A percentile compares a stretch with the other conserved stretches of the same genome.
These are phyloP conservation scores for Cocos nucifera DNA, from an alignment of 176 grass and related monocot genomes.

Conservation along the genomic window DNA sequence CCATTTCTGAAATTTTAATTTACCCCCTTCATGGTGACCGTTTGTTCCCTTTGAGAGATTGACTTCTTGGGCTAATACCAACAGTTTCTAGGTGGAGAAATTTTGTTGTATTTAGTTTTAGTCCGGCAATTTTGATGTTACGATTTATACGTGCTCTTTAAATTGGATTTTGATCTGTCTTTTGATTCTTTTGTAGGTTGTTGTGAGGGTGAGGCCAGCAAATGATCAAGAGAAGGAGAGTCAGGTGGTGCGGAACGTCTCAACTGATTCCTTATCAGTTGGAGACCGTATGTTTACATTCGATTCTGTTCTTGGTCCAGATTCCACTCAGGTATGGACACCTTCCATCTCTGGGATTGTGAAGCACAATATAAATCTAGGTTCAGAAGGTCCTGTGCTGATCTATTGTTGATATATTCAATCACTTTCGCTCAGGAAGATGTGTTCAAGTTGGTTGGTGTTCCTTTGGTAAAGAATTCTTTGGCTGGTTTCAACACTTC, in stretches of 20 bases:
- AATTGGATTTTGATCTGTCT: background rate
- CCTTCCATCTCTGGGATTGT: background rate
- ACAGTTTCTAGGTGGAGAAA: too few relatives aligned
- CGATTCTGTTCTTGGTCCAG: slow-evolving; percentile 64
- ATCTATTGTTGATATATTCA: slow-evolving; percentile 7
- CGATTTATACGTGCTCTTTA: background rate
- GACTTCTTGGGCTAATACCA: too few relatives aligned
- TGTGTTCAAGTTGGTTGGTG: slow-evolving; percentile 52
- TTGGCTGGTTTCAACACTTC: slow-evolving; percentile 87
- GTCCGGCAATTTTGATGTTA: too few relatives aligned
- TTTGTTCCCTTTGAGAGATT: too few relatives aligned
- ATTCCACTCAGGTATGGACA: slow-evolving; percentile 52
- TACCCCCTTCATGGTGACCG: too few relatives aligned
- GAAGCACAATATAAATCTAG: background rate
- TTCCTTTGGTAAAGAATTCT: slow-evolving; percentile 58
- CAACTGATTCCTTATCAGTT: slow-evolving; percentile 37
- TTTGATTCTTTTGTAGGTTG: slow-evolving; percentile 13
- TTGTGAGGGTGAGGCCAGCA: slow-evolving; percentile 26
- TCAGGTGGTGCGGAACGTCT: slow-evolving; percentile 17
- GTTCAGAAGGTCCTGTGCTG: background rate
- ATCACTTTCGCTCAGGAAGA: slow-evolving; percentile 43
- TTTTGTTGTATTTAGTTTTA: too few relatives aligned
- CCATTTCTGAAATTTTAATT: too few relatives aligned
- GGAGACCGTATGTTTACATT: slow-evolving; percentile 51
- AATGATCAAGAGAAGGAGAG: slow-evolving; percentile 15